Evolutionary conservation across 805 yeast species (phyloP), one percentile per base, ranked within the genome.

Genomic region (Yueomyces sp.): DNA sequence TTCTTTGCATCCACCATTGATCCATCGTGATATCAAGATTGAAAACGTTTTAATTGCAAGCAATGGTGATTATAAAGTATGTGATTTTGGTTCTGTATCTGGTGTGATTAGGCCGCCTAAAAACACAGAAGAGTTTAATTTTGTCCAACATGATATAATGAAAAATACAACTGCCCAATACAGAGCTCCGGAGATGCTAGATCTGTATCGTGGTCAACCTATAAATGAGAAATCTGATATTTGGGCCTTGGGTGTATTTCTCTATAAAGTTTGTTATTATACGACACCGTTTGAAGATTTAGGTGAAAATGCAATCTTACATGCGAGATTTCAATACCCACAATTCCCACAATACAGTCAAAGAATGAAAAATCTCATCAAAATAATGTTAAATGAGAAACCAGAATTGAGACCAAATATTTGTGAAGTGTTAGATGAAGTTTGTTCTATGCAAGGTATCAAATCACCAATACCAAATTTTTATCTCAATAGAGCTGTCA

Each of bases 131-230:
- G 88, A 83, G 50, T 66, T 79, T 38, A 69, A 72, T 40, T 60
- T 67, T 33, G 65, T 83, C 26, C 81, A 76, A 51, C 76, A 78
- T 47, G 92, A 84, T 57, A 72, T 84, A 38, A 63, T 83, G 72
- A 79, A 76, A 46, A 84, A 83, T 59, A 84, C 94, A 1, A 84
- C 94, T 1, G 88, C 94, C 0, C 94, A 84, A 56, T 84, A 84
- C 57, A 67, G 94, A 49, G 69, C 87, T 4, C 94, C 94, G 4
- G 94, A 84, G 62, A 84, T 84, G 92, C 67, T 84, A 31, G 90
- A 83, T 54, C 65, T 84, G 30, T 72, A 76, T 40, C 70, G 76
- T 47, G 77, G 84, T 3, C 72, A 73, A 45, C 81, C 90, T 6
- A 77, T 84, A 42, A 84, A 83, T 60, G 92, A 84, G 56, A 84